Percentiles rank a stretch among this genome's conserved stretches.
These are phyloP conservation scores for Begonia masoniana DNA, from an alignment of 306 rosid genomes.

Conservation along the genomic window DNA sequence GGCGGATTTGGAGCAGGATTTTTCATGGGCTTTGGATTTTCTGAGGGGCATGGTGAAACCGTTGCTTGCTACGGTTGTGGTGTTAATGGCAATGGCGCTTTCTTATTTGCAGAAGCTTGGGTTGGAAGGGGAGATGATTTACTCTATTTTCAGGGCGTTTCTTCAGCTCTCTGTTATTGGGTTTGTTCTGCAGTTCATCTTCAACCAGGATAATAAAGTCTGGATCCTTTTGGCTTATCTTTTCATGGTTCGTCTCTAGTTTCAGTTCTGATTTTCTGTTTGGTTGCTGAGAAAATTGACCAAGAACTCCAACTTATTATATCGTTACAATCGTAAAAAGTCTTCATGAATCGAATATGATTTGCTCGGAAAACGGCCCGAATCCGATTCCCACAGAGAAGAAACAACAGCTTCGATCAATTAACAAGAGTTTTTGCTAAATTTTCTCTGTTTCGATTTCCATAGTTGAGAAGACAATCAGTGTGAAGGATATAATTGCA, in stretches of 20 bases:
- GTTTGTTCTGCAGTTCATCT: conserved; percentile 79
- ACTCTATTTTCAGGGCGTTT: conserved; percentile 64
- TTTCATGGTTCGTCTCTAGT: conserved; percentile 48
- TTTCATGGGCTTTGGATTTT: conserved; percentile 42
- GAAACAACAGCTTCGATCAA: no score
- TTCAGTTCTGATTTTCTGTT: background rate
- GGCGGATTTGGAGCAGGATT: conserved; percentile 18
- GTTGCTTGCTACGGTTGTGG: conserved; percentile 48
- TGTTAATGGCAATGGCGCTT: conserved; percentile 42
- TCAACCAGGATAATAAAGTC: conserved; percentile 35
- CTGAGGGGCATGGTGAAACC: conserved; percentile 78
- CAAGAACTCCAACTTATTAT: no score
- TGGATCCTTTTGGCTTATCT: conserved; percentile 90
- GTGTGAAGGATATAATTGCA: no score
- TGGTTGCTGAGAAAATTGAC: conserved; percentile 6
- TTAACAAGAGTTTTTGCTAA: no score
- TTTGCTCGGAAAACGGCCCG: no score
- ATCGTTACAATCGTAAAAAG: no score
- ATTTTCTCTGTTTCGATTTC: no score
- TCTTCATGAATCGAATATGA: no score
- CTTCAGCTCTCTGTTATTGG: conserved; percentile 84
- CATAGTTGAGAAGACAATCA: no score
- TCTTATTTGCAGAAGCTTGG: conserved; percentile 63
- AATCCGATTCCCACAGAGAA: no score
- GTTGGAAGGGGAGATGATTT: conserved; percentile 53